Conservation (phyloP, 345 rosid species). For the Boechera retrofracta region DNA sequence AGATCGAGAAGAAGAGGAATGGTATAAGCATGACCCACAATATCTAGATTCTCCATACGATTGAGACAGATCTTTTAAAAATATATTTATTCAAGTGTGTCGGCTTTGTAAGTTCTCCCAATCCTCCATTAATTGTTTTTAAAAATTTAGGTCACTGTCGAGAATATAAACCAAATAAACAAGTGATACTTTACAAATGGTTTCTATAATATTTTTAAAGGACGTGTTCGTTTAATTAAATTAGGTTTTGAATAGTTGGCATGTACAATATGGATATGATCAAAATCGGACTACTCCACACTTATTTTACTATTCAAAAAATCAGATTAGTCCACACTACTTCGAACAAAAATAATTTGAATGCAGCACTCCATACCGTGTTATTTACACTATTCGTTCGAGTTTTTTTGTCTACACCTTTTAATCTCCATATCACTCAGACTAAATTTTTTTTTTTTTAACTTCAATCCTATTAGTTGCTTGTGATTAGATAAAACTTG, state of each 20-base stretch:
- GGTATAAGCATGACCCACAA: slow-evolving; percentile 27
- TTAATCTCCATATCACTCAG: too few species aligned
- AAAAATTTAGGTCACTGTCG: slow-evolving; percentile 10
- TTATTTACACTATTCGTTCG: too few species aligned
- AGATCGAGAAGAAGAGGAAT: slow-evolving; percentile 29
- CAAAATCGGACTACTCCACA: too few species aligned
- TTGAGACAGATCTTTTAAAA: slow-evolving; percentile 13
- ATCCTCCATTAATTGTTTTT: slow-evolving; percentile 27
- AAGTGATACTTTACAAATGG: slow-evolving; percentile 10
- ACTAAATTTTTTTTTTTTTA: too few species aligned
- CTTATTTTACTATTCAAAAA: too few species aligned
- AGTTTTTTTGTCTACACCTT: too few species aligned
- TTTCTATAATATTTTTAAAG: slow-evolving; percentile 22
- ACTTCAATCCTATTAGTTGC: too few species aligned
- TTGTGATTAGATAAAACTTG: too few species aligned
- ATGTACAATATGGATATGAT: fast-evolving
- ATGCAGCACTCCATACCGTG: too few species aligned
- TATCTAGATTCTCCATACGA: slow-evolving; percentile 42
- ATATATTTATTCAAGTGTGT: slow-evolving; percentile 6
- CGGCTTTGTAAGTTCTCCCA: slow-evolving; percentile 38
- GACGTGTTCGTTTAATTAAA: slow-evolving; percentile 4
- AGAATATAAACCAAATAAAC: slow-evolving; percentile 41
- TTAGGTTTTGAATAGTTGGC: too few species aligned
- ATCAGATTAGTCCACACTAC: too few species aligned
- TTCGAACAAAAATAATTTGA: too few species aligned